phyloP scores from a whole-genome alignment of 129 eudicot species.

The carrot (Daucus carota) region DH1_v3.0 NC_030387.2:28348501-28349000 shows the following conservation, averaged over 20 bases:
- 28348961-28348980: slow-evolving; percentile 67
- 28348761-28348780: slow-evolving; percentile 39
- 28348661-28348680: slow-evolving; percentile 29
- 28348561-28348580: slow-evolving; percentile 72
- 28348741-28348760: slow-evolving; percentile 72
- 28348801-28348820: slow-evolving; percentile 88
- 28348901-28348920: slow-evolving; percentile 4
- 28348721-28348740: slow-evolving; percentile 59
- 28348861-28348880: slow-evolving; percentile 40
- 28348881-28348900: slow-evolving; percentile 21
- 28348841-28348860: slow-evolving; percentile 60
- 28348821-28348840: slow-evolving; percentile 79
- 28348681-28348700: slow-evolving; percentile 37
- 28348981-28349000: slow-evolving; percentile 30
- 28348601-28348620: slow-evolving; percentile 75
- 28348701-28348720: slow-evolving; percentile 54
- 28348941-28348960: slow-evolving; percentile 79
- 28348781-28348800: slow-evolving; percentile 76
- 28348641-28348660: slow-evolving; percentile 48
- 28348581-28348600: slow-evolving; percentile 72
- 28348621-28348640: slow-evolving; percentile 96
- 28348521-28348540: slow-evolving; percentile 42
- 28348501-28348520: slow-evolving; percentile 38
- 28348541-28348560: slow-evolving; percentile 55
- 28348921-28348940: slow-evolving; percentile 76